Percentiles rank a stretch among this genome's conserved stretches.
phyloP scores from a whole-genome alignment of 2,329 filamentous ascomycete species.

The Chrysosphaeria jannelii region DNA sequence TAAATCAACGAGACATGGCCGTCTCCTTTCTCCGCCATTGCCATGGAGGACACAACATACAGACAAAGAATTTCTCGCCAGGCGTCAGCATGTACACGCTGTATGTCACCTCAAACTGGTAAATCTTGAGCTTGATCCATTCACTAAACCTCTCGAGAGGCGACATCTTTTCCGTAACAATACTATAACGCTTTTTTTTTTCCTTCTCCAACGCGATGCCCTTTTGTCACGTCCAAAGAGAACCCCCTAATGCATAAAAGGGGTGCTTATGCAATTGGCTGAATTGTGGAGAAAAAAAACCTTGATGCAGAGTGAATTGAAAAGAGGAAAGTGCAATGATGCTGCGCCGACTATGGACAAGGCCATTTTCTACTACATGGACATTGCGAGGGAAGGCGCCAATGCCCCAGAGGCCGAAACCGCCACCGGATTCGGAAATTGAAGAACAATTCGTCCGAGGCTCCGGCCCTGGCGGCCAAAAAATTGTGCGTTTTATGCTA shows the following conservation, averaged over 20 bases:
- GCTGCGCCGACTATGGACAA: too few species aligned
- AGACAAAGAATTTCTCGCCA: conserved; percentile 90
- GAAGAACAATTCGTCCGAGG: conserved; percentile 72
- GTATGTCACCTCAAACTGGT: conserved; percentile 95
- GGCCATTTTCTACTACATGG: background rate
- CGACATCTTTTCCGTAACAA: conserved; percentile 12
- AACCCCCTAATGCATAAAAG: too few species aligned
- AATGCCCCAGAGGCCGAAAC: conserved; percentile 43
- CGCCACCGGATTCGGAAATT: conserved; percentile 49
- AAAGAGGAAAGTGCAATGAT: too few species aligned
- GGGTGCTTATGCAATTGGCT: too few species aligned
- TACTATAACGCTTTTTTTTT: too few species aligned
- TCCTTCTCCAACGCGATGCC: too few species aligned
- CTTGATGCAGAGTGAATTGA: too few species aligned
- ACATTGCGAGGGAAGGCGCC: background rate
- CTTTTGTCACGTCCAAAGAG: too few species aligned
- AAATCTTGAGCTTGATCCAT: conserved; percentile 84
- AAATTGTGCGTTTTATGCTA: conserved; percentile 32
- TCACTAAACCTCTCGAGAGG: conserved; percentile 27
- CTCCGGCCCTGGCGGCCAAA: conserved; percentile 77
- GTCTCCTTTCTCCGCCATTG: too few species aligned
- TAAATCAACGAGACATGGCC: background rate
- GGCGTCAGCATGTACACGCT: conserved; percentile 92
- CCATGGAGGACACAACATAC: conserved; percentile 29
- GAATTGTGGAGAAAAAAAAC: too few species aligned